Base-by-base conservation (phyloP, 2,329 filamentous ascomycete genomes). In the Westerdykella ornata region DNA sequence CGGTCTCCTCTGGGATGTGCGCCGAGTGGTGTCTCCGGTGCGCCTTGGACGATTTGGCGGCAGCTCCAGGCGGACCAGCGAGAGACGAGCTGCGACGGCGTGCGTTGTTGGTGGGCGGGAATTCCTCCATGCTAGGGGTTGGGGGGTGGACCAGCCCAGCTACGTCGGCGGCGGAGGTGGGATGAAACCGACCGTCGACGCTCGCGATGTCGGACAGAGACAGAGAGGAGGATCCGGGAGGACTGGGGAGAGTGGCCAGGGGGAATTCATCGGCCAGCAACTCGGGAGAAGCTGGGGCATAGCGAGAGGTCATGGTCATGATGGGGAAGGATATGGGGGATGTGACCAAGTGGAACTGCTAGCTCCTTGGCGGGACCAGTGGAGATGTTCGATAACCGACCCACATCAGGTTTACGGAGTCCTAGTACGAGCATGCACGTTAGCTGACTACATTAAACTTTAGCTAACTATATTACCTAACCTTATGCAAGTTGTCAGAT, bases 221-320 rank as follows among this genome's bases (percentile, higher is more conserved):
- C 38, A 51, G 39, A 41, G 54, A 55, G 38, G 54, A 54, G 38
- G 59, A 62, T 14, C 30, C 35, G 32, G 61, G 61, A 13, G 60
- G 60, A 16, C 56, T 63, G 32, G 60, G 60, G 36, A 65, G 37
- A 14, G 62, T 65, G 15, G 53, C 50, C 19, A 66, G 52, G 35
- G 62, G 61, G 36, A 66, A 65, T 35, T 57, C 62, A 59, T 66
- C 60, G 39, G 60, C 59, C 46, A 52, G 53, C 35, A 54, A 48
- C 43, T 57, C 55, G 38, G 54, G 46, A 32, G 45, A 42, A 33
- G 45, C 46, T 13, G 45, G 51, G n/a, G n/a, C n/a, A n/a, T n/a
- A n/a, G n/a, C n/a, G n/a, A n/a, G n/a, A n/a, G n/a, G n/a, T n/a
- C n/a, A n/a, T n/a, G n/a, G n/a, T n/a, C n/a, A n/a, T n/a, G n/a